Percentiles rank a stretch among this genome's conserved stretches.
These are phyloP conservation scores for Calamus simplicifolius DNA, from an alignment of 176 grass and related monocot species.

Conservation along the genomic window DNA sequence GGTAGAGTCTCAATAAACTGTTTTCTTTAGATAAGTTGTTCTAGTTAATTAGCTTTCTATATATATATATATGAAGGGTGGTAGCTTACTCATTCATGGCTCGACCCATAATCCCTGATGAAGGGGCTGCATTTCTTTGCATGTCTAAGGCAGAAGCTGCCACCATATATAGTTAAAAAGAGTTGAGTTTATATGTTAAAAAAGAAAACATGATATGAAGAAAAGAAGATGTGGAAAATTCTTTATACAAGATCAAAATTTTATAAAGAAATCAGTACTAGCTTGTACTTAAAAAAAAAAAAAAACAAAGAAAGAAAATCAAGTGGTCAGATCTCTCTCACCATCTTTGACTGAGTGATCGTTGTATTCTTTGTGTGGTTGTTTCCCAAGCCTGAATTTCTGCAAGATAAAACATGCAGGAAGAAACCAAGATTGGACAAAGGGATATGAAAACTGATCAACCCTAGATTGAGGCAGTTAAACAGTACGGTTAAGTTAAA, in stretches of 20 bases:
- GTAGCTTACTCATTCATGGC: conserved; percentile 76
- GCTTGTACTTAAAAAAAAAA: too few species aligned
- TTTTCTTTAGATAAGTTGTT: too few species aligned
- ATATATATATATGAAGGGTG: neutral
- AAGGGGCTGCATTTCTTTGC: conserved; percentile 73
- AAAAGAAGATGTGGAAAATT: neutral
- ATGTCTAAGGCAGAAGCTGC: conserved; percentile 47
- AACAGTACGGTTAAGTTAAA: too few species aligned
- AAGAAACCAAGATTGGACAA: too few species aligned
- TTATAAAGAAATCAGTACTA: too few species aligned
- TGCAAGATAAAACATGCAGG: conserved; percentile 17
- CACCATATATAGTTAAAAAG: conserved; percentile 2
- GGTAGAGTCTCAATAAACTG: neutral
- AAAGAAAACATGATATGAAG: neutral
- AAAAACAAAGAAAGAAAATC: neutral
- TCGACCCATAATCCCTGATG: conserved; percentile 68
- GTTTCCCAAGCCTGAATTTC: conserved; percentile 98
- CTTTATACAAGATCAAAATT: too few species aligned
- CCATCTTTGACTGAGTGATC: conserved; percentile 73
- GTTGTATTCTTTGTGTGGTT: conserved; percentile 86
- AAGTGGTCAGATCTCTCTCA: conserved; percentile 8
- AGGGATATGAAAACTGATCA: too few species aligned
- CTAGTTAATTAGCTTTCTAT: too few species aligned
- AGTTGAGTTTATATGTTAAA: neutral
- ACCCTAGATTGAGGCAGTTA: too few species aligned